Evolutionary conservation across 371 early-diverging fungal species (phyloP).

Genomic region (Mucor circinelloides): DNA sequence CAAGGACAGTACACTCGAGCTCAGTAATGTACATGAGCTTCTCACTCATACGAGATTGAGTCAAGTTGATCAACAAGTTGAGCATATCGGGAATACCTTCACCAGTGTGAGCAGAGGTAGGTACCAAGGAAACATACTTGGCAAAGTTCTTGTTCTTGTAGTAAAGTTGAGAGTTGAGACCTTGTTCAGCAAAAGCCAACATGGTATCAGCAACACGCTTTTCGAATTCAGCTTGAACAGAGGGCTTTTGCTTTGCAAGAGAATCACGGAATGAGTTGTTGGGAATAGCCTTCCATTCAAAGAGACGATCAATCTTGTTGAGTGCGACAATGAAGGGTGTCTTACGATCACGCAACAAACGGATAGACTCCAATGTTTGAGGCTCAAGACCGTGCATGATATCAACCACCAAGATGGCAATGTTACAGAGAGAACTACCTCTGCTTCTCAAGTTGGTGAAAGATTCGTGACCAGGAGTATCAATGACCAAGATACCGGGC

Average conservation of each 20-base stretch:
- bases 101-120: constrained; percentile 99
- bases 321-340: constrained; percentile 99
- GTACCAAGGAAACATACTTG: constrained; percentile 97
- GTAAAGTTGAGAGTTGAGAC: constrained; percentile 95
- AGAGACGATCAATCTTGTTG: constrained; percentile 99
- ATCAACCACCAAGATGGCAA: constrained; percentile 99
- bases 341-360: constrained; percentile 91
- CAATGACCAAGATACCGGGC: constrained; percentile 99
- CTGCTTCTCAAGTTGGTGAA: constrained; percentile 99
- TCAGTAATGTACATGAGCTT: constrained; percentile 95
- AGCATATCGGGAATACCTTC: constrained; percentile 99
- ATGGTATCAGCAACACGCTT: constrained; percentile 84
- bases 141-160: constrained; percentile 96
- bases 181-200: constrained; percentile 96
- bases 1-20: constrained; percentile 98
- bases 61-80: constrained; percentile 90
- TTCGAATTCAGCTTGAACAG: constrained; percentile 90
- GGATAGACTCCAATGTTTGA: constrained; percentile 98
- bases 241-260: constrained; percentile 76
- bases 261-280: constrained; percentile 85
- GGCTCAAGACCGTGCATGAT: constrained; percentile 99
- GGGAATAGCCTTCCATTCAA: constrained; percentile 91
- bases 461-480: constrained; percentile 99
- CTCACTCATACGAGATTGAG: constrained; percentile 95
- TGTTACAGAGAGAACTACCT: constrained; percentile 99